Conservation (phyloP, 805 yeast species). For the Wickerhamiella parazyma region DNA sequence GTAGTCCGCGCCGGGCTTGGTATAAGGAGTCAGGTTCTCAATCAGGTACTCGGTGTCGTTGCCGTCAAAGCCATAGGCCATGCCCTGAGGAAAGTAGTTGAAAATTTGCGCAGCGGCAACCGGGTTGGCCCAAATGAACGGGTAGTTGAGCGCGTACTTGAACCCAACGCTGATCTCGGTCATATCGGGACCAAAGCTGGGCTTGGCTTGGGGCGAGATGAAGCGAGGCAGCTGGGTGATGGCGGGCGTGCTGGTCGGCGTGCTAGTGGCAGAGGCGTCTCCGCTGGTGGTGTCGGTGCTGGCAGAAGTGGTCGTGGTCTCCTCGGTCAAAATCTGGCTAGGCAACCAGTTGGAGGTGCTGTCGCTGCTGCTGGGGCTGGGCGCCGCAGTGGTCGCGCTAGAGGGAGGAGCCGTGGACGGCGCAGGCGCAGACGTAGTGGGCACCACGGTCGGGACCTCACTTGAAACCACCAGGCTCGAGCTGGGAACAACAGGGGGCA, state of each 20-base stretch:
- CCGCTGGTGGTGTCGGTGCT: slow-evolving; percentile 10
- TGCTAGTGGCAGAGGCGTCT: slow-evolving; percentile 11
- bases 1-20: slow-evolving; percentile 39
- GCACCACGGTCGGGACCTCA: background rate
- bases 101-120: slow-evolving; percentile 74
- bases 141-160: slow-evolving; percentile 65
- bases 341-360: slow-evolving; percentile 5
- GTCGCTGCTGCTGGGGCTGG: slow-evolving; percentile 1
- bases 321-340: slow-evolving; percentile 5
- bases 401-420: background rate
- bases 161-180: slow-evolving; percentile 63
- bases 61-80: slow-evolving; percentile 45
- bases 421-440: background rate
- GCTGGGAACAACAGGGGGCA: background rate
- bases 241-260: slow-evolving; percentile 5
- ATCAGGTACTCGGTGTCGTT: slow-evolving; percentile 38
- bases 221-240: slow-evolving; percentile 47
- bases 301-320: slow-evolving; percentile 15
- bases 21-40: slow-evolving; percentile 60
- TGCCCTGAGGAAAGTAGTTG: slow-evolving; percentile 65
- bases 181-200: slow-evolving; percentile 31
- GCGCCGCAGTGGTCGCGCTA: slow-evolving; percentile 1
- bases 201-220: slow-evolving; percentile 47
- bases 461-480: background rate
- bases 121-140: slow-evolving; percentile 61